Conservation (phyloP, 306 rosid genomes). For the Cicer judaicum region DNA sequence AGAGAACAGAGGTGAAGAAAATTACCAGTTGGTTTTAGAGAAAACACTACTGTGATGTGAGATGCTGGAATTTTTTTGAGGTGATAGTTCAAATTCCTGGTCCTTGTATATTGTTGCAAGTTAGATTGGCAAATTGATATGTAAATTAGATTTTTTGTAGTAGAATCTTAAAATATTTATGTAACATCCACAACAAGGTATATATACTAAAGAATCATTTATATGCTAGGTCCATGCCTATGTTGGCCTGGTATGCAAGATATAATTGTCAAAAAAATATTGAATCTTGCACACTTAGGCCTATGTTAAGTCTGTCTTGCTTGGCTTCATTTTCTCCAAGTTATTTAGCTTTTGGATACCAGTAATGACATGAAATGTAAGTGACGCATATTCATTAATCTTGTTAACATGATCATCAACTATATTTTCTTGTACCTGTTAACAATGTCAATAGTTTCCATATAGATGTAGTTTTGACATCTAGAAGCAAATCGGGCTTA, state of each 20-base stretch:
- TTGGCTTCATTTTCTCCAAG: background rate
- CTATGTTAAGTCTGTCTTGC: background rate
- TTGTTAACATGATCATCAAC: background rate
- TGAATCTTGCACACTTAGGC: background rate
- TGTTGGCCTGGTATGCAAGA: too few species aligned
- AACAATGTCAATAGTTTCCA: background rate
- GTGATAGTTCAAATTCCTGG: background rate
- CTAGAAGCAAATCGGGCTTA: constrained; percentile 25
- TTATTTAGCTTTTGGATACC: constrained; percentile 1
- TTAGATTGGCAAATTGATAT: constrained; percentile 19
- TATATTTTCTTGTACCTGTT: background rate
- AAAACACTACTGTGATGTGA: background rate
- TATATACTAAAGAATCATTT: too few species aligned
- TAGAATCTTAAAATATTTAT: constrained; percentile 1
- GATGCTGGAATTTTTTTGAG: constrained; percentile 7
- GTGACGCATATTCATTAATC: background rate
- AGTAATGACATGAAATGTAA: background rate
- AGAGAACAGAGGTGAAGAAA: constrained; percentile 14
- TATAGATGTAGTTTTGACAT: constrained; percentile 20
- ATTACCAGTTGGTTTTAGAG: constrained; percentile 7
- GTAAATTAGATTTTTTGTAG: constrained; percentile 8
- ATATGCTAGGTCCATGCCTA: too few species aligned
- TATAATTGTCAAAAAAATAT: background rate
- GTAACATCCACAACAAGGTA: background rate
- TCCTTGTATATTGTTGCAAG: constrained; percentile 20